These are phyloP conservation scores for Fusarium scirpi DNA, from an alignment of 2,329 filamentous ascomycete genomes.

Conservation along the genomic window DNA sequence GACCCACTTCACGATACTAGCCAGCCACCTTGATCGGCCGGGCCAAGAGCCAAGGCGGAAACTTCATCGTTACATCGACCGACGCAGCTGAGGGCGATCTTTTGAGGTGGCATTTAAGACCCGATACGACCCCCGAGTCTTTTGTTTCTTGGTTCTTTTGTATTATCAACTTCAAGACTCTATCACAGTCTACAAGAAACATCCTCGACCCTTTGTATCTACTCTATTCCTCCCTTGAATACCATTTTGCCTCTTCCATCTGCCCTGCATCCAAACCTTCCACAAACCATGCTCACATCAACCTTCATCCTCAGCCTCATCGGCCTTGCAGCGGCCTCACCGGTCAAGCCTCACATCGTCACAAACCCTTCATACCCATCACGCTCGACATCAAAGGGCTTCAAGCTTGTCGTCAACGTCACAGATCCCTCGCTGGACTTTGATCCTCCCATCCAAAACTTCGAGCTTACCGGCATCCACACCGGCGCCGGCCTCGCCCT, in stretches of 20 bases:
- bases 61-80: constrained; percentile 37
- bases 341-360: constrained; percentile 30
- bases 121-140: constrained; percentile 14
- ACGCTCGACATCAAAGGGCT: constrained; percentile 48
- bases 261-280: constrained; percentile 2
- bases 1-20: constrained; percentile 22
- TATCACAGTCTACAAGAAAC: background rate
- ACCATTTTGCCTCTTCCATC: background rate
- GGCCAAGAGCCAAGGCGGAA: background rate
- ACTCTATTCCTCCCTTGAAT: background rate
- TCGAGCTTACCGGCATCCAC: constrained; percentile 57
- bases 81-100: constrained; percentile 15
- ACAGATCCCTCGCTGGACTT: constrained; percentile 57
- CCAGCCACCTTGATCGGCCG: constrained; percentile 26
- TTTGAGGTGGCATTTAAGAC: constrained; percentile 34
- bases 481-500: constrained; percentile 56
- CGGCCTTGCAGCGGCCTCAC: constrained; percentile 44
- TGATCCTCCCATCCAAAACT: constrained; percentile 56
- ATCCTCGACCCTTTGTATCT: background rate
- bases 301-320: constrained; percentile 43
- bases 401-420: constrained; percentile 60
- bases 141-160: constrained; percentile 19
- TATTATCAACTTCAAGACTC: constrained; percentile 9
- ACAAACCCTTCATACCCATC: constrained; percentile 31
- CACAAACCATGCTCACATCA: constrained; percentile 41